Evolutionary conservation across 1,284 basidiomycete species (phyloP).

Genomic region (Cryptococcus sp.): DNA sequence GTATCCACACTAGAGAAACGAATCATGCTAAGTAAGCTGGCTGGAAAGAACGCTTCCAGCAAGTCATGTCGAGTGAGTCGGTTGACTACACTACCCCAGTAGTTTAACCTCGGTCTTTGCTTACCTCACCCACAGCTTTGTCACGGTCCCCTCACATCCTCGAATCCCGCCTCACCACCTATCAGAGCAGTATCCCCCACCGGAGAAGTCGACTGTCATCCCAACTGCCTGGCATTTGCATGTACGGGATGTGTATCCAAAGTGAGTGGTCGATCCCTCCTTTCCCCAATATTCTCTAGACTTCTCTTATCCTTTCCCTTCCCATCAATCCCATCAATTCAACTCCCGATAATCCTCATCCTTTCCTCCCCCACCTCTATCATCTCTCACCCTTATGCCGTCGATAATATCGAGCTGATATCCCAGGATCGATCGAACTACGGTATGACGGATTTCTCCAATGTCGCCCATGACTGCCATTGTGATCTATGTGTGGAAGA

Average conservation of each 20-base stretch:
- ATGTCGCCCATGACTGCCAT: neutral
- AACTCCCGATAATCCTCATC: no score
- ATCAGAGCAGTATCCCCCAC: neutral
- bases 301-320: neutral
- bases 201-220: slow-evolving; percentile 7
- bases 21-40: slow-evolving; percentile 2
- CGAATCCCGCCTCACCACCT: neutral
- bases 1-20: slow-evolving; percentile 8
- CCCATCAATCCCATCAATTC: neutral
- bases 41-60: neutral
- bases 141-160: slow-evolving; percentile 6
- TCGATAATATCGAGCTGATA: neutral
- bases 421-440: slow-evolving; percentile 1
- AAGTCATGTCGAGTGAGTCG: slow-evolving; percentile 3
- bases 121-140: slow-evolving; percentile 3
- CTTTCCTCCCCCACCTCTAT: no score
- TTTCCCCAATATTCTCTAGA: neutral
- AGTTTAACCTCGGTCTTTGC: no score
- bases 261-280: neutral
- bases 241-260: slow-evolving; percentile 7
- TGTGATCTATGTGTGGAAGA: slow-evolving; percentile 2
- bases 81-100: neutral
- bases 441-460: neutral
- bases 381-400: no score
- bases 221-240: slow-evolving; percentile 5